Evolutionary conservation across 495 filamentous ascomycete genomes (phyloP), one percentile per base, ranked within the genome.

Genomic region (Usnea hakonensis): DNA sequence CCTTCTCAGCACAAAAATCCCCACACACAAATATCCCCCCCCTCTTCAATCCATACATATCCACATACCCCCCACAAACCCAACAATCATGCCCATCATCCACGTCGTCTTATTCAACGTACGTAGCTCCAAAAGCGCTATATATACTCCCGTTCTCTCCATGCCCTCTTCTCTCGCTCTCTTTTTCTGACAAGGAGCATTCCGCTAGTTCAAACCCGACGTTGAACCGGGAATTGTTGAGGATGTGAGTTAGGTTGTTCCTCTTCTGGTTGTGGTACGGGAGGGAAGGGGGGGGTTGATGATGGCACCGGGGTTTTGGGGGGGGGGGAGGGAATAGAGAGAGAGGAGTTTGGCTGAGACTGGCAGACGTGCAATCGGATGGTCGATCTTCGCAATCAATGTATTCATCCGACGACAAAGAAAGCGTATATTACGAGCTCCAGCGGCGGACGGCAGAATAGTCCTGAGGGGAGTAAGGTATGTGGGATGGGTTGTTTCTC

Each of bases 401-500:
- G 77, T 57, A n/a, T 78, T 13, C 72, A 77, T 46, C 75, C 74
- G 2, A 65, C 35, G 2, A 74, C 74, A 0, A 65, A 80, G 21
- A 70, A 74, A 32, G 79, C 78, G 0, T 90, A 90, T 67, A 81
- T 90, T 58, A 72, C 75, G 48, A 77, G 79, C 1, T 65, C 75
- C 13, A 78, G 73, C 5, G 86, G 82, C 1, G 86, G 87, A 0
- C 74, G 71, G 57, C 79, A 89, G 63, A 84, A 81, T 64, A 87
- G 81, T 5, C 72, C 74, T 0, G 86, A 88, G 16, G 66, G 80
- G 78, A 33, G 0, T 65, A 75, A 32, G 77, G 85, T 71, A 84
- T 87, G n/a, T n/a, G n/a, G n/a, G n/a, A n/a, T n/a, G n/a, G n/a
- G n/a, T n/a, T n/a, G n/a, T n/a, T n/a, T n/a, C n/a, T n/a, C n/a